Conservation (phyloP, 305 asterid genomes). For the Nicotiana rustica region DNA sequence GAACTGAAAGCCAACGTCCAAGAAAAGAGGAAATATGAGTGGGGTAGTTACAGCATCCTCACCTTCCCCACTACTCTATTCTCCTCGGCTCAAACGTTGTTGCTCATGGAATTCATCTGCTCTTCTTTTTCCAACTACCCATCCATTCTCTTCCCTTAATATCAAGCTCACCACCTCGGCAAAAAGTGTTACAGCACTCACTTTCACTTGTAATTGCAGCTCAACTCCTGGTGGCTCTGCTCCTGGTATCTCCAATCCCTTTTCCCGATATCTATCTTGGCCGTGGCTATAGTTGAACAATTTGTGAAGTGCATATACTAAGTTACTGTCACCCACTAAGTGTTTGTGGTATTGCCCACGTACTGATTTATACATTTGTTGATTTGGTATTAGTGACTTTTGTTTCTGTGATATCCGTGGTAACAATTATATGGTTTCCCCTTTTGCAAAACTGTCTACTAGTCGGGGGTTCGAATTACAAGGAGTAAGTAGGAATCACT, state of each 20-base stretch:
- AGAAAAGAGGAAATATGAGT: conserved; percentile 42
- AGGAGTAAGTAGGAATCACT: conserved; percentile 3
- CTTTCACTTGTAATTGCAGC: conserved; percentile 49
- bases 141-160: too few species aligned
- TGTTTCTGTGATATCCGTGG: background rate
- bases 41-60: conserved; percentile 41
- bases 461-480: background rate
- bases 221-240: conserved; percentile 49
- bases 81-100: conserved; percentile 34
- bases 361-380: background rate
- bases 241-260: conserved; percentile 36
- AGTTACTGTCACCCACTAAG: too few species aligned
- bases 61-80: conserved; percentile 32
- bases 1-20: background rate
- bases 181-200: conserved; percentile 33
- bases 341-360: background rate
- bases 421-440: background rate
- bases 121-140: conserved; percentile 36
- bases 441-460: conserved; percentile 14
- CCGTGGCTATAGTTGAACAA: too few species aligned
- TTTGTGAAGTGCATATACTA: too few species aligned
- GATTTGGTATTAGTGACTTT: conserved; percentile 8
- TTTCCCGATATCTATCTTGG: background rate
- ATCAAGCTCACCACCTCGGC: too few species aligned
- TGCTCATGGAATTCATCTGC: conserved; percentile 42